These are phyloP conservation scores for Suillus lakei DNA, from an alignment of 768 basidiomycete genomes.

Conservation along the genomic window DNA sequence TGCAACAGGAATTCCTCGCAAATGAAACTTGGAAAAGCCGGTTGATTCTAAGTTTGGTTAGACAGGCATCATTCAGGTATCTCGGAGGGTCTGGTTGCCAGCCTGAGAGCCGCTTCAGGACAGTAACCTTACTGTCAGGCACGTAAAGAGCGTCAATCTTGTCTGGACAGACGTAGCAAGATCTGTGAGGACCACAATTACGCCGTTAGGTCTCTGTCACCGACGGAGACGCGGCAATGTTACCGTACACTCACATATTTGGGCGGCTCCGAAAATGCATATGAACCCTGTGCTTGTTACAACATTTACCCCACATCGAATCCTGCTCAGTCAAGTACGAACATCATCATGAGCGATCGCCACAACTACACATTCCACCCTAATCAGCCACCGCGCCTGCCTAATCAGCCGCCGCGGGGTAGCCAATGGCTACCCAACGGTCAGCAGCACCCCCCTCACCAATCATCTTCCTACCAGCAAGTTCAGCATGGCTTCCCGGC, in stretches of 20 bases:
- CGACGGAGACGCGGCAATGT: conserved; percentile 30
- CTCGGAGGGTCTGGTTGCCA: conserved; percentile 31
- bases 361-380: conserved; percentile 34
- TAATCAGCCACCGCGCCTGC: conserved; percentile 11
- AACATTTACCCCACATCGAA: conserved; percentile 6
- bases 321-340: not conserved
- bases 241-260: conserved; percentile 29
- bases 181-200: conserved; percentile 34
- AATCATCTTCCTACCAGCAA: conserved; percentile 25
- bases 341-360: conserved; percentile 32
- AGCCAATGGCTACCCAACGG: conserved; percentile 28
- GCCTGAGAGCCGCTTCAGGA: conserved; percentile 31
- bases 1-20: not conserved
- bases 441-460: conserved; percentile 30
- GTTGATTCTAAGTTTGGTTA: conserved; percentile 36
- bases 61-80: conserved; percentile 20
- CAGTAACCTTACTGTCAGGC: conserved; percentile 29
- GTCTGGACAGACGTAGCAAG: conserved; percentile 30
- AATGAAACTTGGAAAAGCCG: conserved; percentile 8
- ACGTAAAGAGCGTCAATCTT: conserved; percentile 27
- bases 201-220: conserved; percentile 32
- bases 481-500: conserved; percentile 11
- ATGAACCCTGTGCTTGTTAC: conserved; percentile 30
- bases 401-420: conserved; percentile 13
- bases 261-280: conserved; percentile 39